Base-by-base conservation (phyloP, 2,329 filamentous ascomycete species). In the Dothistroma pini region DNA sequence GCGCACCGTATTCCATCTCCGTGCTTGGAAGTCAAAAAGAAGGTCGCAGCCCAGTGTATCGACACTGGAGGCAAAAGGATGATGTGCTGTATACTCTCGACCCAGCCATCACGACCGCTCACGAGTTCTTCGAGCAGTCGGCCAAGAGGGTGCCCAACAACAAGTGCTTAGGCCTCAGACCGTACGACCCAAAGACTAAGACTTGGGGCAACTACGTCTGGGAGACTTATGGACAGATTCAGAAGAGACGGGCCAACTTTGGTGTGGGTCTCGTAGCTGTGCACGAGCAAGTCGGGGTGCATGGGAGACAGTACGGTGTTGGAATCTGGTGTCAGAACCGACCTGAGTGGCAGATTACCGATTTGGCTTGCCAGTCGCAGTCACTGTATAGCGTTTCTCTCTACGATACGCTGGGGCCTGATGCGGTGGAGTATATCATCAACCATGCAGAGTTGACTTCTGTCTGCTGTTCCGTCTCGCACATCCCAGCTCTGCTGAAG, bases 381-480 rank as follows among this genome's bases (percentile, higher is more conserved):
- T 86, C 89, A 8, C 85, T 97, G 32, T 97, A 84, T 78, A 90
- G 89, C 22, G 92, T 99, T 58, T 96, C 93, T 5, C 88, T 99
- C 55, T 99, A 99, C 80, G 95, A 97, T 76, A 97, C 93, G 12
- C 85, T 99, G 5, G 93, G 93, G 10, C 89, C 93, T 12, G 91
- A 96, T 68, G 86, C 93, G 2, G 93, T 90, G 60, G 92, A 97
- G 78, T 97, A 90, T 79, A 97, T 99, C 76, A 89, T 97, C 79
- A 96, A 96, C 77, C 93, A 97, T 75, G 86, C 91, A 58, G 83
- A 87, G 64, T 80, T 97, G 59, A 76, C 82, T 61, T 90, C 87
- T 70, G 86, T 97, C 44, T 86, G 89, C 64, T 88, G 90, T 61
- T 92, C 90, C 31, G 80, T 97, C 51, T 86, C 86, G 49, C 93